Evolutionary conservation across 2,329 filamentous ascomycete species (phyloP), one percentile per base, ranked within the genome.

Genomic region (Aspergillus sojae): DNA sequence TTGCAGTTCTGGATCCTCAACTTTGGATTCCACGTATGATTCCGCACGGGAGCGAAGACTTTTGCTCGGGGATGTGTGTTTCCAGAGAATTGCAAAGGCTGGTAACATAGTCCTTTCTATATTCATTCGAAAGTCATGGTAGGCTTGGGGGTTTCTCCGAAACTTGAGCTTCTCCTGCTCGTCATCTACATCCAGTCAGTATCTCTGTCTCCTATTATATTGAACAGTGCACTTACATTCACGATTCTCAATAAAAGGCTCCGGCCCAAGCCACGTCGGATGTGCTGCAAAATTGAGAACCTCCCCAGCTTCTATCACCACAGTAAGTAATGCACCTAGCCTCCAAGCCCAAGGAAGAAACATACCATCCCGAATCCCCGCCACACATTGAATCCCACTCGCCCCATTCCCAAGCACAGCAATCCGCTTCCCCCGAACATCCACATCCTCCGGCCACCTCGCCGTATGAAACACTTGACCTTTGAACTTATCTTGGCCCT

Each of bases 341-440:
- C 5, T 32, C 11, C 30, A 12, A n/a, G 5, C 6, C 26, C 4
- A 21, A 1, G 1, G 7, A 30, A 36, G 1, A 1, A 6, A 23
- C 28, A 10, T 54, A 54, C 50, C 32, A 23, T n/a, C 32, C 21
- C 3, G 50, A 23, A 54, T 9, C 3, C n/a, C 30, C 23, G 50
- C n/a, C n/a, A 71, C 65, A 26, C 70, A 66, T 50, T 73, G 80
- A 12, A 82, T 80, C 0, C 72, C 79, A 2, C 74, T 78, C 3
- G 72, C 72, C 0, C 75, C 74, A 46, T 72, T 74, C 1, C 74
- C 74, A 46, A 77, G 74, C 0, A 77, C 65, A 21, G 67, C 74
- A 30, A 77, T 68, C 1, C 60, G 59, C 23, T 75, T 76, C 36
- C 68, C 64, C 9, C 63, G 60, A 28, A 70, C 70, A 52, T 72